phyloP scores from a whole-genome alignment of 2,329 filamentous ascomycete genomes.

The Aspergillus ruber region DNA sequence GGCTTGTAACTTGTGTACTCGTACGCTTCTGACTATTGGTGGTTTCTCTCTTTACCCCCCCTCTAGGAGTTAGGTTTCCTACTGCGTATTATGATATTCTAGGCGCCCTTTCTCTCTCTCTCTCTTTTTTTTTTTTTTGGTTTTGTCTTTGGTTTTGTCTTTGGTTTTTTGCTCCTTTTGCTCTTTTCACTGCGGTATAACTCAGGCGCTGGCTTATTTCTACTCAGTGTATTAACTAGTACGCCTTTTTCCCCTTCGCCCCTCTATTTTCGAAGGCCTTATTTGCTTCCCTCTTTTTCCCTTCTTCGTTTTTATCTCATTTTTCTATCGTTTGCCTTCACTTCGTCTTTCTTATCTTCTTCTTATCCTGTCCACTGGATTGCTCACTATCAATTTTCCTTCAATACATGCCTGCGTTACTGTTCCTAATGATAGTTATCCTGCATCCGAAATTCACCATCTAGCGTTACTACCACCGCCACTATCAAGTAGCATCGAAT shows the following conservation, averaged over 20 bases:
- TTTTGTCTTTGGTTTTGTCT: too few species aligned
- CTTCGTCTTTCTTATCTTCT: not conserved
- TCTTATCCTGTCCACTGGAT: not conserved
- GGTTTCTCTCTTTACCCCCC: not conserved
- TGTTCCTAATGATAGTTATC: not conserved
- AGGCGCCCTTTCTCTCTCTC: not conserved
- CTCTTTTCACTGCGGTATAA: too few species aligned
- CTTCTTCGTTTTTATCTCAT: constrained; percentile 7
- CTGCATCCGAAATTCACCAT: not conserved
- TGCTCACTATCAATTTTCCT: not conserved
- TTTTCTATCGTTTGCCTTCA: constrained; percentile 6
- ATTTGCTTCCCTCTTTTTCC: constrained; percentile 1
- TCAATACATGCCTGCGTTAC: not conserved
- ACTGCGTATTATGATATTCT: too few species aligned
- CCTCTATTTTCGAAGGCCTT: not conserved
- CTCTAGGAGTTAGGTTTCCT: too few species aligned
- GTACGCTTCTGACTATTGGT: not conserved
- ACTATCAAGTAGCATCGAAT: not conserved
- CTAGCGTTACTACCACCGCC: not conserved
- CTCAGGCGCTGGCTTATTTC: too few species aligned
- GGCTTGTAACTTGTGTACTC: not conserved
- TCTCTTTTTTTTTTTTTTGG: constrained; percentile 9
- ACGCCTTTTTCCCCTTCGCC: constrained; percentile 9
- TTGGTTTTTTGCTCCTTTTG: not conserved
- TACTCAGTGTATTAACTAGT: not conserved